Evolutionary conservation across 2,329 filamentous ascomycete species (phyloP).

Genomic region (Helotiales sp.): DNA sequence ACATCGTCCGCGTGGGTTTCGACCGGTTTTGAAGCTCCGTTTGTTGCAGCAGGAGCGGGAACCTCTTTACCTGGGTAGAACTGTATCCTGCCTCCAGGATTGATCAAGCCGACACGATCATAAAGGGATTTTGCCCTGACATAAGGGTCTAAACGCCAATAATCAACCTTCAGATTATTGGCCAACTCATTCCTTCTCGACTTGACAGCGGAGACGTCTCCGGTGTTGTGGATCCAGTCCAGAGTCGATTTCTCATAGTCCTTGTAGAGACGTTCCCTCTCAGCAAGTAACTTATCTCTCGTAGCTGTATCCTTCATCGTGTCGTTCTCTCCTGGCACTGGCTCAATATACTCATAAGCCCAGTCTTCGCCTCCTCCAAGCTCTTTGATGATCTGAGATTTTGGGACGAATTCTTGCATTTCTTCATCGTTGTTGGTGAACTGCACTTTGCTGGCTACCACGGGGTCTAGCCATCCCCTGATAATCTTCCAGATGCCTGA

Average conservation of each 20-base stretch:
- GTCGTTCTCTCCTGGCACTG: conserved; percentile 72
- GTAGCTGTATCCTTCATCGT: conserved; percentile 66
- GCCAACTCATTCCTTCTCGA: conserved; percentile 62
- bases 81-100: conserved; percentile 64
- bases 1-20: conserved; percentile 33
- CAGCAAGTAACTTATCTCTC: conserved; percentile 61
- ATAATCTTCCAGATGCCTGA: conserved; percentile 94
- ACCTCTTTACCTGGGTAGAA: conserved; percentile 57
- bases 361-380: conserved; percentile 85
- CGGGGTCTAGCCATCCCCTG: conserved; percentile 92
- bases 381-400: conserved; percentile 72
- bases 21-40: conserved; percentile 12
- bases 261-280: conserved; percentile 64
- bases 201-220: conserved; percentile 46
- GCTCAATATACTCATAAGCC: conserved; percentile 81
- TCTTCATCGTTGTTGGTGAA: conserved; percentile 85
- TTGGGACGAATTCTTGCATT: conserved; percentile 73
- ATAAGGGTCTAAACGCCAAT: conserved; percentile 90
- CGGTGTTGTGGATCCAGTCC: conserved; percentile 64
- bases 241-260: conserved; percentile 74
- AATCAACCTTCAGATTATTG: conserved; percentile 66
- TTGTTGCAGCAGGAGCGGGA: conserved; percentile 5
- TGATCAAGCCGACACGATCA: conserved; percentile 75
- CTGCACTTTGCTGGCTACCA: conserved; percentile 90
- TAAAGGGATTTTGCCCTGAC: conserved; percentile 81